phyloP scores from a whole-genome alignment of 352 stramenopile genomes.

The Pythium coloratum region DNA sequence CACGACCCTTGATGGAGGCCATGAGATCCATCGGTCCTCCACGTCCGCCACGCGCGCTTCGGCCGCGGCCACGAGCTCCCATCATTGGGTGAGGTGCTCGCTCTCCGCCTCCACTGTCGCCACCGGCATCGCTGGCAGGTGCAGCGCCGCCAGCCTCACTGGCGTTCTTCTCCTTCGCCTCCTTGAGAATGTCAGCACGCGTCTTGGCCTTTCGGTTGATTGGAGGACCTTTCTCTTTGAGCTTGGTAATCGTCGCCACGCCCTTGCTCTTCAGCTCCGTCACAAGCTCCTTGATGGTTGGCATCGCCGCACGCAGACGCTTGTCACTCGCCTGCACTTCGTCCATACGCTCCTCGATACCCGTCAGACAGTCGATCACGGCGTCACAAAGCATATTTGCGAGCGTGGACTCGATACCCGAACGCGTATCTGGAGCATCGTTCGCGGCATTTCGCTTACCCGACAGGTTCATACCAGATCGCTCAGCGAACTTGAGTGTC shows the following conservation, averaged over 20 bases:
- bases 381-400: slow-evolving; percentile 61
- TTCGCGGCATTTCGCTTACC: slow-evolving; percentile 72
- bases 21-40: slow-evolving; percentile 29
- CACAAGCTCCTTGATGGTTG: slow-evolving; percentile 55
- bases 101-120: slow-evolving; percentile 26
- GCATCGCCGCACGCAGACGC: slow-evolving; percentile 66
- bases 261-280: slow-evolving; percentile 73
- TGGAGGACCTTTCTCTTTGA: slow-evolving; percentile 71
- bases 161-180: slow-evolving; percentile 87
- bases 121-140: slow-evolving; percentile 22
- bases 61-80: slow-evolving; percentile 42
- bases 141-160: slow-evolving; percentile 39
- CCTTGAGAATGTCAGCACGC: slow-evolving; percentile 76
- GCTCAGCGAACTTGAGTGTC: slow-evolving; percentile 80
- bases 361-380: slow-evolving; percentile 70
- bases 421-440: slow-evolving; percentile 74
- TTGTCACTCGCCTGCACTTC: slow-evolving; percentile 84
- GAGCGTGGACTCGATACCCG: slow-evolving; percentile 70
- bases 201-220: slow-evolving; percentile 64
- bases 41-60: slow-evolving; percentile 38
- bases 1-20: slow-evolving; percentile 39
- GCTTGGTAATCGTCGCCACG: slow-evolving; percentile 40
- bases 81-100: slow-evolving; percentile 40
- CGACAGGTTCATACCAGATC: slow-evolving; percentile 85
- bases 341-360: slow-evolving; percentile 82